A percentile compares a stretch with the other conserved stretches of the same genome.
These are phyloP conservation scores for Globisporangium heterothallicum DNA, from an alignment of 352 stramenopile species.

Conservation along the genomic window DNA sequence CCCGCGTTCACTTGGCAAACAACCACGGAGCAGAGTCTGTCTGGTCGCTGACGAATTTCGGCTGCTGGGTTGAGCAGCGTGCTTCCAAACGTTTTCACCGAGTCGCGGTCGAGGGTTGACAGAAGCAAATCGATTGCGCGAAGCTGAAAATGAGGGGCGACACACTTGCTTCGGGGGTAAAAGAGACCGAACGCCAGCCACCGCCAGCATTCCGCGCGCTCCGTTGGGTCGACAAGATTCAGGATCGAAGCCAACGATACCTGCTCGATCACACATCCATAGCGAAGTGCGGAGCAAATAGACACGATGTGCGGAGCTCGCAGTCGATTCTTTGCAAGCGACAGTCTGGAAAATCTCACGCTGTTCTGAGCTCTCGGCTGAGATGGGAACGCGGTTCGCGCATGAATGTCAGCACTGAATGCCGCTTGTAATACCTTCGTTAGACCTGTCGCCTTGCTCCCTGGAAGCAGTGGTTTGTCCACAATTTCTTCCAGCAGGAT, in stretches of 20 bases:
- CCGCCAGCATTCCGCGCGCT: constrained; percentile 9
- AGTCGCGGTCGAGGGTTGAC: constrained; percentile 2
- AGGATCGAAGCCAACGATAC: constrained; percentile 8
- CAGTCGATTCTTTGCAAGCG: too few species aligned
- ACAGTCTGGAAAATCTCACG: too few species aligned
- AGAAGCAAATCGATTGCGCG: constrained; percentile 8
- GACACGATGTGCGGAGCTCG: constrained; percentile 8
- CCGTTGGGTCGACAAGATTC: neutral
- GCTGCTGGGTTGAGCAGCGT: constrained; percentile 1
- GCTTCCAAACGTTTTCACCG: constrained; percentile 1
- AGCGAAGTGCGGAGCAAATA: constrained; percentile 5
- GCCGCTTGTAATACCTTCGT: too few species aligned
- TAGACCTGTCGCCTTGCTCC: too few species aligned
- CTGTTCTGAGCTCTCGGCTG: too few species aligned
- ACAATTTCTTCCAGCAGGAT: too few species aligned
- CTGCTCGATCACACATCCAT: neutral
- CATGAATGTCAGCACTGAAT: too few species aligned
- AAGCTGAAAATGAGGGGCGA: neutral
- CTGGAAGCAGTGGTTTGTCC: too few species aligned
- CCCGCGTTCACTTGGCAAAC: too few species aligned
- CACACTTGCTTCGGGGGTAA: constrained; percentile 5
- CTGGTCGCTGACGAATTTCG: too few species aligned
- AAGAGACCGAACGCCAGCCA: constrained; percentile 15
- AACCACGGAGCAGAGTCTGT: too few species aligned
- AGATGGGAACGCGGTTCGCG: too few species aligned